Evolutionary conservation across 345 rosid species (phyloP), one percentile per base, ranked within the genome.

Genomic region (Acer saccharum): DNA sequence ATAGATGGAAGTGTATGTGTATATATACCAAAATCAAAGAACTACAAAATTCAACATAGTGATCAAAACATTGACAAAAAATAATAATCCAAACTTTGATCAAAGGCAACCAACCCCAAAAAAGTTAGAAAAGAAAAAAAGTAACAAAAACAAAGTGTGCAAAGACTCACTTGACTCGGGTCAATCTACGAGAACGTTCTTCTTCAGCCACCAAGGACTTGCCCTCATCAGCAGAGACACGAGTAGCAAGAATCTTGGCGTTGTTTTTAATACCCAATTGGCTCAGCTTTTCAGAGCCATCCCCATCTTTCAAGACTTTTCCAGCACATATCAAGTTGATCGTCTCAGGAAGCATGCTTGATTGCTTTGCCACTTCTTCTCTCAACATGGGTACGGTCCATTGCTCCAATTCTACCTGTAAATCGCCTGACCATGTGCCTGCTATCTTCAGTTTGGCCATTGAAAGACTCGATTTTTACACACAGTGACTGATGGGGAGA

Each of bases 381-480:
- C 92, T 88, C 83, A 95, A 78, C 95, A 87, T 89, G 62, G 77
- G 73, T 43, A 93, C 85, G n/a, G 94, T 89, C 99, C 96, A 92
- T 25, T 79, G 83, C 54, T 92, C 95, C 77, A 94, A 82, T 74
- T 93, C 97, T 27, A 91, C 91, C 82, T 95, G 94, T 13, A 93
- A n/a, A 10, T 87, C 75, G 54, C 98, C 99, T 0, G 85, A 83
- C 98, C 98, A 93, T 21, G 87, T 86, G 50, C 98, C 98, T n/a
- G 92, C 99, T 25, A 95, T 85, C 88, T 89, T 95, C 75, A 95
- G 83, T 83, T 92, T 93, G 80, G 88, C 89, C 97, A 88, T 86
- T 20, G 65, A 35, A 62, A 57, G 65, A 72, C 55, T 65, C 4
- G 44, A 35, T 14, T 65, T 32, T 21, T 63, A 12, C 7, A 63